Evolutionary conservation across 176 grass and related monocot species (phyloP), one percentile per base, ranked within the genome.

Genomic region (Rhynchospora breviuscula): DNA sequence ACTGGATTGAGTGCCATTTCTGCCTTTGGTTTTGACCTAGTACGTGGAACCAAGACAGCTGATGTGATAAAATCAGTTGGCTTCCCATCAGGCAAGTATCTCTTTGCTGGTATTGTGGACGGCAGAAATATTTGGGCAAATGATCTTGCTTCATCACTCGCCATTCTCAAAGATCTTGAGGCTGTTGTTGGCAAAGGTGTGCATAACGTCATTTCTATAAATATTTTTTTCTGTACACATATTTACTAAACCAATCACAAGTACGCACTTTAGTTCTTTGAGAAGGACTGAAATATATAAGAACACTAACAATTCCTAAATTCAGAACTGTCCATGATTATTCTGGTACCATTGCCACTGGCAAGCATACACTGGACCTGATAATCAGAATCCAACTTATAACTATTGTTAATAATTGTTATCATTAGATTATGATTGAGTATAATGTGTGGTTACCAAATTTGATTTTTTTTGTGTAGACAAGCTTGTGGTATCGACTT

Each of bases 91-190:
- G 92, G 92, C 47, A 97, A 97, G 63, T 94, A 92, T 78, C 87
- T 97, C 31, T 97, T 94, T 81, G 94, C 94, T 62, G 94, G 94
- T 88, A 85, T 92, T 89, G 94, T 97, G 7, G 94, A 97, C 92
- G 94, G 94, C 25, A 59, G 94, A 31, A 97, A 97, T 53, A 94
- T 97, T 35, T 97, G 94, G 94, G 90, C 94, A 73, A 93, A 97
- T 89, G 85, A 97, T 83, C 92, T 97, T 31, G 88, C 78, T 81
- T 85, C 90, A 67, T 97, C 94, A 88, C 92, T 97, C 60, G 85
- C 59, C 78, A 88, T 88, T 79, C 92, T 97, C 70, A 33, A 92
- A 60, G 75, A 85, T 80, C 92, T 97, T 80, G 92, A 92, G 85
- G 21, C 84, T 71, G 51, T 92, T 83, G 94, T 92, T 81, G 91